A percentile compares a stretch with the other conserved stretches of the same genome.
Evolutionary conservation across 2,329 filamentous ascomycete species (phyloP).

Genomic region (Pseudogymnoascus verrucosus): DNA sequence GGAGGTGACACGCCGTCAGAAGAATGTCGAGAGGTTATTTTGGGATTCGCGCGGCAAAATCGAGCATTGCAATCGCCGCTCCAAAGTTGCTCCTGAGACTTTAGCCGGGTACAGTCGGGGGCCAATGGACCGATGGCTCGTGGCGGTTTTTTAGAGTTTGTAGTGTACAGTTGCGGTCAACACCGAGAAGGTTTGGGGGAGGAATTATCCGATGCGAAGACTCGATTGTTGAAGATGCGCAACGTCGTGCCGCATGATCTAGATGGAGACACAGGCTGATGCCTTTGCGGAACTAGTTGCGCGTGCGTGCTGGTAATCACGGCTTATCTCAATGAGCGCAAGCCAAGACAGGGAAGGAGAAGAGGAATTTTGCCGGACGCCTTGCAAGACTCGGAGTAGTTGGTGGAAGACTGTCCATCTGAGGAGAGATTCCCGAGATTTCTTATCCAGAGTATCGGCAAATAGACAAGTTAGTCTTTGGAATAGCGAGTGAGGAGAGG

Average conservation of each 20-base stretch:
- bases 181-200: neutral
- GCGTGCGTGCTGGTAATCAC: neutral
- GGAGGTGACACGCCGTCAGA: slow-evolving; percentile 6
- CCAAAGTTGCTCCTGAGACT: neutral
- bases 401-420: slow-evolving; percentile 6
- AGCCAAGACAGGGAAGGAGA: neutral
- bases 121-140: neutral
- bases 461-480: neutral
- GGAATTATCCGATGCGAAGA: neutral
- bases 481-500: neutral
- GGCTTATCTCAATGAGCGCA: neutral
- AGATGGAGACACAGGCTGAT: neutral
- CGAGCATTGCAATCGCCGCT: slow-evolving; percentile 7
- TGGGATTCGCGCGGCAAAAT: neutral
- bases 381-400: slow-evolving; percentile 1
- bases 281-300: neutral
- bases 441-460: slow-evolving; percentile 1
- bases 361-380: slow-evolving; percentile 4
- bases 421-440: neutral
- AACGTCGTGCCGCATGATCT: slow-evolving; percentile 1
- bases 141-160: neutral
- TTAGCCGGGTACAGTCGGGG: neutral
- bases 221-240: neutral
- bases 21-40: slow-evolving; percentile 1
- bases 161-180: neutral